Base-by-base conservation (phyloP, 768 basidiomycete genomes). In the Mycena filopes region DNA sequence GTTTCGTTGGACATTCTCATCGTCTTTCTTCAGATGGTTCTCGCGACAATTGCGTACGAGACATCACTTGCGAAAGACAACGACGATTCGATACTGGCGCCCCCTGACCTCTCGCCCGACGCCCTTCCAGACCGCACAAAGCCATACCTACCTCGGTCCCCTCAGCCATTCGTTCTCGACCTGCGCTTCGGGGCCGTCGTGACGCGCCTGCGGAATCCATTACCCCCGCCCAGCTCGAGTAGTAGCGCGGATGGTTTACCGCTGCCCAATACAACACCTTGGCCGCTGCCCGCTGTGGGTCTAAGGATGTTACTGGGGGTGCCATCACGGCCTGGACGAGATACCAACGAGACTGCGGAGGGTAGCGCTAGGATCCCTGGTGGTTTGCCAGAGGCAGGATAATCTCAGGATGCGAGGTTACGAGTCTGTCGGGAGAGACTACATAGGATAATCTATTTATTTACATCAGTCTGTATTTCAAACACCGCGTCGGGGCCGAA, bases 31-130 rank as follows among this genome's bases (percentile, higher is more conserved):
- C 89, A 92, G 72, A 73, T 88, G 63, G 69, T 91, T 58, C 87
- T 91, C 77, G 83, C 86, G 9, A 86, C 85, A 47, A 86, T 94
- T 65, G 84, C 90, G 31, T 92, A 89, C 76, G 92, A 93, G 73
- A 75, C 87, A 73, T 73, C 83, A 73, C 54, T 83, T 70, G 73
- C 80, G 71, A 70, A 84, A 70, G 77, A 80, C 60, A 72, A 79
- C 49, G 70, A 82, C 74, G 70, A 69, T 46, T 55, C 66, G n/a
- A n/a, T 33, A 29, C 60, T 54, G 58, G 60, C 63, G 16, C 42
- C 42, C 46, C 70, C n/a, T n/a, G n/a, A n/a, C n/a, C n/a, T n/a
- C n/a, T 33, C 75, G 68, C 66, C 74, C 64, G 72, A 36, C 62
- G 70, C 71, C 70, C 42, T 56, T 31, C 55, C 69, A 66, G 65